A percentile compares a stretch with the other conserved stretches of the same genome.
These are phyloP conservation scores for Glebionis coronaria DNA, from an alignment of 129 eudicot species.

Conservation along the genomic window DNA sequence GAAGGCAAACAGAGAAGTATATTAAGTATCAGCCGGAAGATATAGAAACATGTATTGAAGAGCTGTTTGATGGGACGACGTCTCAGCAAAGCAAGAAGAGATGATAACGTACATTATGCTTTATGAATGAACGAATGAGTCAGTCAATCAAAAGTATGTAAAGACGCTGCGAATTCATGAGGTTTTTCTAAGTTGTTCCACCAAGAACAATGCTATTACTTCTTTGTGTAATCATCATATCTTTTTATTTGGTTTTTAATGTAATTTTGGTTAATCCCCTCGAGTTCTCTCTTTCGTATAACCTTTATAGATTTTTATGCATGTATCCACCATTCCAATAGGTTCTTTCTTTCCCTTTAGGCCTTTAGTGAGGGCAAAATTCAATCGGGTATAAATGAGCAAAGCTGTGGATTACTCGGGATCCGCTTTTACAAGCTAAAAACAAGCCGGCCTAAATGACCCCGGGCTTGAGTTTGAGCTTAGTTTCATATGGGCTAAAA, in stretches of 20 bases:
- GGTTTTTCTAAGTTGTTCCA: conserved; percentile 5
- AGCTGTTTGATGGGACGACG: conserved; percentile 67
- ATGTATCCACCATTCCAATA: too few species aligned
- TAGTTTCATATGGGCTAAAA: too few species aligned
- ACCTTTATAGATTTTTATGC: too few species aligned
- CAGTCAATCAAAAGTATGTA: conserved; percentile 1
- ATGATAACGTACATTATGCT: conserved; percentile 4
- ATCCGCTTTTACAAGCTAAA: too few species aligned
- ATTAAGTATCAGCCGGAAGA: conserved; percentile 87
- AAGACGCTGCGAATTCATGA: conserved; percentile 5
- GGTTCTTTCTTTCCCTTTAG: too few species aligned
- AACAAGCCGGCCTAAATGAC: too few species aligned
- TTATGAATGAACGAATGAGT: neutral
- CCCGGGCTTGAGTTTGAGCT: too few species aligned
- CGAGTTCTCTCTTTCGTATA: neutral
- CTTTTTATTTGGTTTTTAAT: conserved; percentile 1
- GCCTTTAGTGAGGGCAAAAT: too few species aligned
- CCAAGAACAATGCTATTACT: neutral
- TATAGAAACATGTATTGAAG: conserved; percentile 66
- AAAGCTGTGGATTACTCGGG: too few species aligned
- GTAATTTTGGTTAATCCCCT: conserved; percentile 8
- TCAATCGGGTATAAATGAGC: too few species aligned
- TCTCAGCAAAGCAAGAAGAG: conserved; percentile 31
- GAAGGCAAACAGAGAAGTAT: conserved; percentile 86
- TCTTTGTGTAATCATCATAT: conserved; percentile 14